Conservation (phyloP, 192 early-diverging fungal genomes). For the Entomortierella beljakovae region DNA sequence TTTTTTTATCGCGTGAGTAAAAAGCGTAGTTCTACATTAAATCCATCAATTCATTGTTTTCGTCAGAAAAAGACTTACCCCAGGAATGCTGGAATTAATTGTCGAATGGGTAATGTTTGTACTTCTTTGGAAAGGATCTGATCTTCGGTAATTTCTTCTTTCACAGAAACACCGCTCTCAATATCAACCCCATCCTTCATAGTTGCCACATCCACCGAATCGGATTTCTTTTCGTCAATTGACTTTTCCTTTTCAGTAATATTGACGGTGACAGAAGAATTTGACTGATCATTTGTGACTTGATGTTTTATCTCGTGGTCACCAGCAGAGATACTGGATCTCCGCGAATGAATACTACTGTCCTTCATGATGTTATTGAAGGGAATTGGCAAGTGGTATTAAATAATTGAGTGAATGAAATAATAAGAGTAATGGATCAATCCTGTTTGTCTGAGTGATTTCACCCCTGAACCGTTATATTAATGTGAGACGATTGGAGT, state of each 20-base stretch:
- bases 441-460: too few species aligned
- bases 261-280: background rate
- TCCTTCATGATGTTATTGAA: background rate
- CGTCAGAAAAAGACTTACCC: slow-evolving; percentile 37
- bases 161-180: slow-evolving; percentile 10
- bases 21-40: too few species aligned
- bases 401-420: too few species aligned
- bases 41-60: too few species aligned
- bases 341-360: slow-evolving; percentile 4
- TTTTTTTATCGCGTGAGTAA: background rate
- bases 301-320: slow-evolving; percentile 1
- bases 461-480: too few species aligned
- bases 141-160: slow-evolving; percentile 26
- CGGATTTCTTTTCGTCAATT: background rate
- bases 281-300: background rate
- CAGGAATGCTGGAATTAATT: slow-evolving; percentile 43
- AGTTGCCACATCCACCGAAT: background rate
- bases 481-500: too few species aligned
- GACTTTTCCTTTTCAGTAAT: background rate
- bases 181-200: background rate
- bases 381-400: too few species aligned
- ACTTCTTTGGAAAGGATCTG: slow-evolving; percentile 42
- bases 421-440: background rate
- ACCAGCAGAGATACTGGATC: slow-evolving; percentile 1
- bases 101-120: slow-evolving; percentile 33